A percentile compares a stretch with the other conserved stretches of the same genome.
These are phyloP conservation scores for Bassia scoparia DNA, from an alignment of 148 eudicot genomes.

Conservation along the genomic window DNA sequence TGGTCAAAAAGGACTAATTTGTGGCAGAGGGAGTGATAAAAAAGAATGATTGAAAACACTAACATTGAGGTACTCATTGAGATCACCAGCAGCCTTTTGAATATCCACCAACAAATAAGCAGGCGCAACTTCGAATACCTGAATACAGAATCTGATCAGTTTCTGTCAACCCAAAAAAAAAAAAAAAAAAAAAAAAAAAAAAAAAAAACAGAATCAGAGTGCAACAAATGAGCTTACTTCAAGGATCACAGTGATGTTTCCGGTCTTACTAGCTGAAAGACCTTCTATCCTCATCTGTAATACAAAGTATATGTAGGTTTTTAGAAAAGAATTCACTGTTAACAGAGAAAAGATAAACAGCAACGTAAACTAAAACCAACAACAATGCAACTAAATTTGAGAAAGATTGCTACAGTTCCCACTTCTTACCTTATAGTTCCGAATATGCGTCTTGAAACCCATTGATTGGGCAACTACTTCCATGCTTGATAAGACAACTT, in stretches of 20 bases:
- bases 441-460: conserved; percentile 97
- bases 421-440: conserved; percentile 70
- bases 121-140: conserved; percentile 88
- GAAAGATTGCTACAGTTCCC: not conserved
- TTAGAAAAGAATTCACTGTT: not conserved
- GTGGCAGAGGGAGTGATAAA: not conserved
- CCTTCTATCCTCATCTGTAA: conserved; percentile 96
- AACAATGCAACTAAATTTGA: not conserved
- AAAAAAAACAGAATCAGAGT: not conserved
- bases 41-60: conserved; percentile 4
- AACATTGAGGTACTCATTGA: conserved; percentile 73
- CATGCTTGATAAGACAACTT: conserved; percentile 79
- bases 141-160: conserved; percentile 13
- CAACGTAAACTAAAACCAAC: not conserved
- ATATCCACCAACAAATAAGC: conserved; percentile 85
- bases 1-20: too few species aligned
- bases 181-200: not conserved
- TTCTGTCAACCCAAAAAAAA: not conserved
- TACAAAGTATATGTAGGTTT: not conserved
- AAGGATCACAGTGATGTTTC: conserved; percentile 70
- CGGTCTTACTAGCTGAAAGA: conserved; percentile 64
- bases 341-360: not conserved
- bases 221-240: conserved; percentile 47
- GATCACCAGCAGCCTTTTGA: conserved; percentile 76
- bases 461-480: conserved; percentile 97